These are phyloP conservation scores for Suaeda aralocaspica DNA, from an alignment of 148 eudicot species.

Conservation along the genomic window DNA sequence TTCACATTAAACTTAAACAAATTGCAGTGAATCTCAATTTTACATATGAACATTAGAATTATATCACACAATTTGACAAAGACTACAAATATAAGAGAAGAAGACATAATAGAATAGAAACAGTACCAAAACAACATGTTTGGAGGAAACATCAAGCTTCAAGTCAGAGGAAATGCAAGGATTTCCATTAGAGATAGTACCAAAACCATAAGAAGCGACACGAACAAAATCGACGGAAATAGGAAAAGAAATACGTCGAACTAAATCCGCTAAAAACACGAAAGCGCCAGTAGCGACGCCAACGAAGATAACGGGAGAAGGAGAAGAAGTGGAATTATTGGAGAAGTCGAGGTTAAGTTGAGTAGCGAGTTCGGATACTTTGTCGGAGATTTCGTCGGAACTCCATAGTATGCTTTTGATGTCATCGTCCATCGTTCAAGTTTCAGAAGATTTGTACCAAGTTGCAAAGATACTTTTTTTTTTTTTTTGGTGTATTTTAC, in stretches of 20 bases:
- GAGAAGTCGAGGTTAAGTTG: conserved; percentile 41
- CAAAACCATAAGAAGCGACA: conserved; percentile 53
- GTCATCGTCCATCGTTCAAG: conserved; percentile 41
- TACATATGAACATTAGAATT: too few relatives aligned
- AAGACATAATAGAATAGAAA: not conserved
- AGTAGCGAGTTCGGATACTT: conserved; percentile 53
- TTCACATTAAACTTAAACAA: too few relatives aligned
- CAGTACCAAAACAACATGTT: conserved; percentile 67
- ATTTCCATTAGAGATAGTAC: conserved; percentile 54
- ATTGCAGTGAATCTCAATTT: too few relatives aligned
- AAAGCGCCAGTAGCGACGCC: conserved; percentile 85
- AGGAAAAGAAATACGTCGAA: conserved; percentile 50
- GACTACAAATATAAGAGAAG: not conserved
- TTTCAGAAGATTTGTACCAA: too few relatives aligned
- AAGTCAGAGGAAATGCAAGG: conserved; percentile 49
- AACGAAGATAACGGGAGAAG: conserved; percentile 47
- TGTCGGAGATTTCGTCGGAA: conserved; percentile 34
- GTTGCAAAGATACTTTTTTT: too few relatives aligned
- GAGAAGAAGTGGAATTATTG: not conserved
- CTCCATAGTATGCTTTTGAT: conserved; percentile 49
- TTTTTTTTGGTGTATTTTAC: too few relatives aligned
- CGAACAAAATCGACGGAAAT: conserved; percentile 57
- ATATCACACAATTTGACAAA: too few relatives aligned
- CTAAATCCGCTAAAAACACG: conserved; percentile 67
- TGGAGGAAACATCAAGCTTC: conserved; percentile 54